phyloP scores from a whole-genome alignment of 2,329 filamentous ascomycete species.

The Hortaea sp. region DNA sequence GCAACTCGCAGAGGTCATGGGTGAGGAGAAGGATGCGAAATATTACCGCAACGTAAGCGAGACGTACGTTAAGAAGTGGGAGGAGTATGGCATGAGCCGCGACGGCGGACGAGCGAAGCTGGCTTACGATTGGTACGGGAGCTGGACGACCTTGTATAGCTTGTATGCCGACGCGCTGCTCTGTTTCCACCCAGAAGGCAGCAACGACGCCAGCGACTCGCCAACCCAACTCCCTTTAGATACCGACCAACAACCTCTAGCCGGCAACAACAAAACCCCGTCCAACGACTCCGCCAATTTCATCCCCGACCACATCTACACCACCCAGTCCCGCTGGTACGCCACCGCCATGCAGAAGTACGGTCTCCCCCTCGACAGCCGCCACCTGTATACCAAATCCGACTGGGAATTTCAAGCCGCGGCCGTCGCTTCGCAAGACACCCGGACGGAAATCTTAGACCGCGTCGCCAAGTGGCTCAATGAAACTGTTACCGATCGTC shows the following conservation, averaged over 20 bases:
- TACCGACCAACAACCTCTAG: constrained; percentile 4
- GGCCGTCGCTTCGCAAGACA: constrained; percentile 59
- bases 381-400: constrained; percentile 77
- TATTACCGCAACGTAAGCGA: constrained; percentile 52
- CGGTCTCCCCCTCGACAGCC: constrained; percentile 70
- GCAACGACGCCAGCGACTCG: background rate
- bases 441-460: constrained; percentile 61
- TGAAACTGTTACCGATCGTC: constrained; percentile 64
- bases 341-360: constrained; percentile 67
- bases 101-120: constrained; percentile 65
- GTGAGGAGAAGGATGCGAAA: constrained; percentile 45
- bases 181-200: constrained; percentile 57
- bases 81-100: constrained; percentile 57
- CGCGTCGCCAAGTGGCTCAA: constrained; percentile 73
- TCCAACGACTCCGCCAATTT: constrained; percentile 31
- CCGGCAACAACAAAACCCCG: constrained; percentile 11
- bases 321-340: constrained; percentile 74
- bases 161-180: constrained; percentile 71
- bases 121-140: constrained; percentile 69
- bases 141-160: constrained; percentile 79
- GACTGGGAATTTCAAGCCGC: constrained; percentile 90
- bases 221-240: constrained; percentile 10
- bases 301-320: constrained; percentile 67
- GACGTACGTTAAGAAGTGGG: constrained; percentile 64
- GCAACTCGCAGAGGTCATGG: constrained; percentile 54